Base-by-base conservation (phyloP, 495 filamentous ascomycete species). In the Arthonia radiata region DNA sequence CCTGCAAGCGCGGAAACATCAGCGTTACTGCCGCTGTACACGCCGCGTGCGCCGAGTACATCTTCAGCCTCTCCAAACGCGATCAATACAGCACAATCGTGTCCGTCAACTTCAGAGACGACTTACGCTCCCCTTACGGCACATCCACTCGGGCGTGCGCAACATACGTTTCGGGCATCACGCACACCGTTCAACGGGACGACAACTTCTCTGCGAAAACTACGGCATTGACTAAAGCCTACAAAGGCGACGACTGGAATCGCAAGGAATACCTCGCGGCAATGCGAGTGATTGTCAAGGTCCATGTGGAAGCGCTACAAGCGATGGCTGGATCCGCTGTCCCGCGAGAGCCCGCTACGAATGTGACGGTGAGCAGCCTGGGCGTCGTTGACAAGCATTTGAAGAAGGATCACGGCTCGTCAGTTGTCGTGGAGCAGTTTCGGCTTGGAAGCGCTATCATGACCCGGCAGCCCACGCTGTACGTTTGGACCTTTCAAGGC, bases 381-480 rank as follows among this genome's bases (percentile, higher is more conserved):
- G 38, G 38, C 3, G 35, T 41, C 6, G 27, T 41, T n/a, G 38
- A 41, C 14, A 16, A 32, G 21, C 25, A 28, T 16, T 17, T 41
- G 4, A 10, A 14, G 10, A 13, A 15, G 4, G 18, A 33, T 1
- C 35, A 38, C 29, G 36, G 27, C 1, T 23, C 15, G 11, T 25
- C 17, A 2, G 15, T 25, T 8, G 26, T 40, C 13, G 24, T 41
- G 4, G 31, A 19, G 5, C 17, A 34, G 5, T 41, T 38, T 18
- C 31, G 24, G 4, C 38, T 41, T 17, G 38, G 38, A 12, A 29
- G 34, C 15, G 35, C 31, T 18, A 35, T 41, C 25, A 26, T 41
- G 38, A 41, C 35, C 4, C 24, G 38, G 5, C 38, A 41, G 32
- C 35, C 35, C 23, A 14, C 35, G 17, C 13, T 41, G 25, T 41